These are phyloP conservation scores for Exutisphaerella laricina DNA, from an alignment of 2,329 filamentous ascomycete species.

Conservation along the genomic window DNA sequence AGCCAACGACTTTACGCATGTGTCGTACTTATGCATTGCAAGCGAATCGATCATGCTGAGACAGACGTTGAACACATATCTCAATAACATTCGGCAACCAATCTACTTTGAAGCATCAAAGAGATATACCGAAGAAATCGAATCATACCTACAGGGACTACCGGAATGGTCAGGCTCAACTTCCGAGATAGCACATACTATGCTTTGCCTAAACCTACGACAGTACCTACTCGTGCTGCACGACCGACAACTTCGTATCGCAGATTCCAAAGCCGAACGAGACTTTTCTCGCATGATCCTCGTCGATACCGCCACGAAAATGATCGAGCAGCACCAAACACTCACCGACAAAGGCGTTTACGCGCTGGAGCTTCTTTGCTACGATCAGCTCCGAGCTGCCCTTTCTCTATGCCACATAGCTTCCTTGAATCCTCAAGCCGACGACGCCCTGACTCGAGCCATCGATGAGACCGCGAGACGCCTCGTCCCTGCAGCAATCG, in stretches of 20 bases:
- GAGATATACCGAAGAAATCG: slow-evolving; percentile 31
- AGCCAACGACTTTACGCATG: slow-evolving; percentile 24
- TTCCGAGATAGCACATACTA: slow-evolving; percentile 17
- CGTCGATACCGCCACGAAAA: slow-evolving; percentile 25
- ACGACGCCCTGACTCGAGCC: slow-evolving; percentile 19
- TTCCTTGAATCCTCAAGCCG: slow-evolving; percentile 20
- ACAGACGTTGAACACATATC: slow-evolving; percentile 25
- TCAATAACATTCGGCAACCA: slow-evolving; percentile 30
- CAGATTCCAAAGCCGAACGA: slow-evolving; percentile 22
- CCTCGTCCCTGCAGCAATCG: slow-evolving; percentile 23
- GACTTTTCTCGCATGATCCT: slow-evolving; percentile 29
- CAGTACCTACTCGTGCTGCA: slow-evolving; percentile 31
- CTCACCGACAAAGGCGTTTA: slow-evolving; percentile 23
- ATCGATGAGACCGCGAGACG: slow-evolving; percentile 22
- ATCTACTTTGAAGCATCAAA: slow-evolving; percentile 30
- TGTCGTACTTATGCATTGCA: slow-evolving; percentile 25
- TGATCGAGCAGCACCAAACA: slow-evolving; percentile 25
- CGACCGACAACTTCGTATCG: slow-evolving; percentile 26
- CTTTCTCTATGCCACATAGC: slow-evolving; percentile 27
- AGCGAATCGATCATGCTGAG: slow-evolving; percentile 25
- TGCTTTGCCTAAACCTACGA: slow-evolving; percentile 28
- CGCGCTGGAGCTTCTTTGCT: slow-evolving; percentile 26
- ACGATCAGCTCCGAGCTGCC: slow-evolving; percentile 28
- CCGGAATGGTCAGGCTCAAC: slow-evolving; percentile 22
- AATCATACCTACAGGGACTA: slow-evolving; percentile 24